Conservation (phyloP, 2,329 filamentous ascomycete genomes). For the Domatiomyces catenatus region DNA sequence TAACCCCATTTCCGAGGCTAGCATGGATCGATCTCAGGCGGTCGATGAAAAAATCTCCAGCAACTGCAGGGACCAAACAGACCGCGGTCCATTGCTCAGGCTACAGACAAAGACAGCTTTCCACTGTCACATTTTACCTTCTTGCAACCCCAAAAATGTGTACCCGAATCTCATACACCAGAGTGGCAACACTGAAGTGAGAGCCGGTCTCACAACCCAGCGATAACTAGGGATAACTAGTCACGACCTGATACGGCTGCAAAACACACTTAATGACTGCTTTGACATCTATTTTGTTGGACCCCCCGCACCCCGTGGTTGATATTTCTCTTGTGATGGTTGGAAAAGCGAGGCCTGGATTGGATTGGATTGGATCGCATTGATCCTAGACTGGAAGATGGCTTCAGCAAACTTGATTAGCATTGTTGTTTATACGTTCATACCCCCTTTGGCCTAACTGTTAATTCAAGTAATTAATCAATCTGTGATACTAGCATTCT, state of each 20-base stretch:
- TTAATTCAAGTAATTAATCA: too few relatives aligned
- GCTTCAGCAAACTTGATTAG: background rate
- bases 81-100: background rate
- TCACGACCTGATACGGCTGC: background rate
- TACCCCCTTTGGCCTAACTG: too few relatives aligned
- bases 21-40: background rate
- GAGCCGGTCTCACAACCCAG: background rate
- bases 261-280: background rate
- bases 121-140: background rate
- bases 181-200: background rate
- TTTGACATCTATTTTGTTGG: background rate
- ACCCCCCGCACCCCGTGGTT: background rate
- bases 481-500: too few relatives aligned
- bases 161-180: background rate
- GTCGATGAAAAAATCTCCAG: background rate
- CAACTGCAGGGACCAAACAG: background rate
- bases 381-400: background rate
- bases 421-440: background rate
- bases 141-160: background rate
- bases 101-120: background rate
- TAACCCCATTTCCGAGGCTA: background rate
- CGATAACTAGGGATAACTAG: background rate
- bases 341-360: background rate
- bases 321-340: background rate
- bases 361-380: background rate